A percentile compares a stretch with the other conserved stretches of the same genome.
phyloP scores from a whole-genome alignment of 192 early-diverging fungal genomes.

The Phlyctochytrium arcticum region DNA sequence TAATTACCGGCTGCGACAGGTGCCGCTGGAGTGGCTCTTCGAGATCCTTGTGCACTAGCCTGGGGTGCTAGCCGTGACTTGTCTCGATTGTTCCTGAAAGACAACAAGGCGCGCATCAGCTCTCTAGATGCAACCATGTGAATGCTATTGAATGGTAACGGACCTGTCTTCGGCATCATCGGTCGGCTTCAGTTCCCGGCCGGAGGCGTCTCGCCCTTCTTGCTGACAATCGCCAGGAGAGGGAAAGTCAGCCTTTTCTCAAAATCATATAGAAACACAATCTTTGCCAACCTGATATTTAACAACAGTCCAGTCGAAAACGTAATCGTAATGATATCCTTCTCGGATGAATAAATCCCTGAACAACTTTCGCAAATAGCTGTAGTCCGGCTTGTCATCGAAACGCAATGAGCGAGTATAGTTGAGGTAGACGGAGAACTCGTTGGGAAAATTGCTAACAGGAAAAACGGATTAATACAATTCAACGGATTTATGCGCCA shows the following conservation, averaged over 20 bases:
- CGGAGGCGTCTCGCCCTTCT: constrained; percentile 11
- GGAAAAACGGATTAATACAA: background rate
- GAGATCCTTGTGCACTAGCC: no score
- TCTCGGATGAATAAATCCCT: constrained; percentile 58
- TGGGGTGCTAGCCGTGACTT: no score
- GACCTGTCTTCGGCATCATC: constrained; percentile 17
- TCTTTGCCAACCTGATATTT: constrained; percentile 39
- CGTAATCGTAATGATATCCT: constrained; percentile 62
- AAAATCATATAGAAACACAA: no score
- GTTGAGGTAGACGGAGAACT: constrained; percentile 62
- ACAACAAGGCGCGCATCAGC: no score
- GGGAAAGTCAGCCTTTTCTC: background rate
- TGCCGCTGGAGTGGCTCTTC: no score
- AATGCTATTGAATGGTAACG: no score
- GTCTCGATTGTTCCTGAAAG: no score
- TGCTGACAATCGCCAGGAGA: constrained; percentile 4
- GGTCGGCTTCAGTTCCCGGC: background rate
- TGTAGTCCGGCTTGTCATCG: constrained; percentile 66
- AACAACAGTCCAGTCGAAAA: constrained; percentile 64
- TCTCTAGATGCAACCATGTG: no score
- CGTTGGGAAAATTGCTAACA: constrained; percentile 55
- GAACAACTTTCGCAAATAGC: constrained; percentile 62
- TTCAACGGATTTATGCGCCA: background rate
- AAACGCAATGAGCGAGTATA: constrained; percentile 60
- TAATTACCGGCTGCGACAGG: no score